Evolutionary conservation across 108 stramenopile genomes (phyloP).

Genomic region (Cyclostephanos tholiformis): DNA sequence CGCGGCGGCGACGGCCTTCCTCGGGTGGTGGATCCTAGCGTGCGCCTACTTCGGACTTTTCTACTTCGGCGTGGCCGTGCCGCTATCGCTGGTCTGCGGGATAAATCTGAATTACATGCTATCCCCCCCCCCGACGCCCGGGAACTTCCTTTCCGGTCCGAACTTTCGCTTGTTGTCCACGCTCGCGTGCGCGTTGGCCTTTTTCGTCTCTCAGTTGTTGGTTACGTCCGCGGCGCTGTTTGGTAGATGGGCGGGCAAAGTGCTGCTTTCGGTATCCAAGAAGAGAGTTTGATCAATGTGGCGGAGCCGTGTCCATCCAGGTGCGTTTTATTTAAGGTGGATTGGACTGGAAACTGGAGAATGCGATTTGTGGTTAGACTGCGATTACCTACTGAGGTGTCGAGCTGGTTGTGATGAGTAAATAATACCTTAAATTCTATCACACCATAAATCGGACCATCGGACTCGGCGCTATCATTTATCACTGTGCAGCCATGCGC

Average conservation of each 20-base stretch:
- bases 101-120: conserved; percentile 57
- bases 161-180: conserved; percentile 47
- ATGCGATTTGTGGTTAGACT: too few species aligned
- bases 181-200: conserved; percentile 32
- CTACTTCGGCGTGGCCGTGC: conserved; percentile 47
- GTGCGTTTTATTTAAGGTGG: too few species aligned
- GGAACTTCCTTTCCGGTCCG: conserved; percentile 40
- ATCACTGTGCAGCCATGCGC: conserved; percentile 18
- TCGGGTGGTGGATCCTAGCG: conserved; percentile 45
- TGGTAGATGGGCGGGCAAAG: background rate
- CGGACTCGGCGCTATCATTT: background rate
- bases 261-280: background rate
- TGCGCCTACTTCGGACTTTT: conserved; percentile 51
- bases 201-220: conserved; percentile 44
- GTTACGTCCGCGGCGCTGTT: conserved; percentile 25
- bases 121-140: conserved; percentile 49
- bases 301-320: too few species aligned
- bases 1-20: conserved; percentile 28
- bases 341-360: too few species aligned
- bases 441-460: background rate
- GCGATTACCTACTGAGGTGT: too few species aligned
- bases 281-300: background rate
- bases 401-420: too few species aligned
- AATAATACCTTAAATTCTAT: too few species aligned
- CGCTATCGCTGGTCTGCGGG: conserved; percentile 34